Evolutionary conservation across 2,329 filamentous ascomycete genomes (phyloP).

Genomic region (Claviceps cyperi): DNA sequence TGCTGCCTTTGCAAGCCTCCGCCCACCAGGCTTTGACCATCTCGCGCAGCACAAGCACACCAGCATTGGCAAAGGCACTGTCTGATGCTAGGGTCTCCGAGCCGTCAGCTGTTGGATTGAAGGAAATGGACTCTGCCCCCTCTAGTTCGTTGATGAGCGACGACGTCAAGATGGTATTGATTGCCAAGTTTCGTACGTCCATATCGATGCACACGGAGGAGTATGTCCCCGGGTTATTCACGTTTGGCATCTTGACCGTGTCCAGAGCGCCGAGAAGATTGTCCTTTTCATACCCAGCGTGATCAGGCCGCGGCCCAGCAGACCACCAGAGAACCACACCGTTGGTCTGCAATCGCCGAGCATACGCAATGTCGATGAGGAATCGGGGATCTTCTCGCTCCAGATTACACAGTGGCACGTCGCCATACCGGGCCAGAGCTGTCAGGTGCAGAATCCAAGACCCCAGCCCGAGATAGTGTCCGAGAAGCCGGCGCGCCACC

Average conservation of each 20-base stretch:
- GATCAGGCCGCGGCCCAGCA: constrained; percentile 69
- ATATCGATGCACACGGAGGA: constrained; percentile 93
- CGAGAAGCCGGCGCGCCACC: constrained; percentile 70
- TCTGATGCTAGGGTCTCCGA: constrained; percentile 57
- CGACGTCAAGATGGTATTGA: constrained; percentile 94
- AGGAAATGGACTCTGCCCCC: constrained; percentile 70
- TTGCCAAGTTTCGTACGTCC: constrained; percentile 83
- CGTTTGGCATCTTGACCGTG: constrained; percentile 75
- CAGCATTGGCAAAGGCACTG: constrained; percentile 83
- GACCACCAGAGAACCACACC: constrained; percentile 98
- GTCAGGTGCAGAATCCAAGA: constrained; percentile 84
- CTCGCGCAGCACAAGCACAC: constrained; percentile 78
- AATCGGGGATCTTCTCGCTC: constrained; percentile 89
- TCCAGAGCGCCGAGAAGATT: constrained; percentile 75
- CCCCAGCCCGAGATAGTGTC: constrained; percentile 83
- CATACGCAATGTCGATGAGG: constrained; percentile 91
- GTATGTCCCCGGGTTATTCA: constrained; percentile 89
- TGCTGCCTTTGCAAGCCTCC: constrained; percentile 77
- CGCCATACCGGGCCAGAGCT: constrained; percentile 77
- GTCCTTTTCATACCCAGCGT: constrained; percentile 90
- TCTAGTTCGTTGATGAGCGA: constrained; percentile 95
- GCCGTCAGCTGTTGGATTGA: constrained; percentile 44
- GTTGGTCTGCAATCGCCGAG: constrained; percentile 74
- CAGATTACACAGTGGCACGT: constrained; percentile 88
- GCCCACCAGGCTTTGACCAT: constrained; percentile 99